Evolutionary conservation across 805 yeast species (phyloP).

Genomic region (Zygosaccharomyces siamensis): DNA sequence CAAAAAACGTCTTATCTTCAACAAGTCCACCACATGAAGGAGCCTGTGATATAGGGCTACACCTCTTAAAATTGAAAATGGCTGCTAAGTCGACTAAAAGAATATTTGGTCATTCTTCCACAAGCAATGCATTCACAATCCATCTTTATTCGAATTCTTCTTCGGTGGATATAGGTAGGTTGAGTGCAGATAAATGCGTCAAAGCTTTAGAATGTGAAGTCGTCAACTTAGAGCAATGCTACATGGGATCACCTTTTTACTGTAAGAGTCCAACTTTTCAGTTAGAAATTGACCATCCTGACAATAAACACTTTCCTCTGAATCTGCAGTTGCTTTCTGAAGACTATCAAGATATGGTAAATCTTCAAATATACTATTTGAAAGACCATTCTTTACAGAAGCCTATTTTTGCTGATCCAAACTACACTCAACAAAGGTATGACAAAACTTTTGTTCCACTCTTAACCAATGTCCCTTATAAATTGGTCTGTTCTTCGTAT

Average conservation of each 20-base stretch:
- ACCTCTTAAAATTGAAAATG: slow-evolving; percentile 30
- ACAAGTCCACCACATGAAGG: slow-evolving; percentile 19
- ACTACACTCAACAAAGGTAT: slow-evolving; percentile 13
- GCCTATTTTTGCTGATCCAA: slow-evolving; percentile 21
- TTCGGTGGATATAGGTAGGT: slow-evolving; percentile 8
- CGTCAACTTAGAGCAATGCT: background rate
- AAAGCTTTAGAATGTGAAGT: slow-evolving; percentile 2
- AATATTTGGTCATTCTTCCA: slow-evolving; percentile 26
- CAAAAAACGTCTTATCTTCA: slow-evolving; percentile 12
- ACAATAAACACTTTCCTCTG: slow-evolving; percentile 9
- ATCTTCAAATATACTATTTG: slow-evolving; percentile 22
- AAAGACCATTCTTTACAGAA: slow-evolving; percentile 19
- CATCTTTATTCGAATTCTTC: slow-evolving; percentile 18
- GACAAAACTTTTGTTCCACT: slow-evolving; percentile 15
- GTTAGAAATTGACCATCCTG: slow-evolving; percentile 10
- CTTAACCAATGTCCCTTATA: slow-evolving; percentile 21
- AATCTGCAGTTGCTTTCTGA: slow-evolving; percentile 19
- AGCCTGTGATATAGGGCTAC: slow-evolving; percentile 39
- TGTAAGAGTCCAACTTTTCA: slow-evolving; percentile 26
- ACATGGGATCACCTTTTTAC: slow-evolving; percentile 9
- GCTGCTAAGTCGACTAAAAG: slow-evolving; percentile 3
- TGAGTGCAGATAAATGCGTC: background rate
- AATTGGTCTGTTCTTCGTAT: slow-evolving; percentile 22
- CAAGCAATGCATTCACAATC: slow-evolving; percentile 20
- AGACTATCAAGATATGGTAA: slow-evolving; percentile 11